phyloP scores from a whole-genome alignment of 2,329 filamentous ascomycete species.

The Alternaria metachromatica region DNA sequence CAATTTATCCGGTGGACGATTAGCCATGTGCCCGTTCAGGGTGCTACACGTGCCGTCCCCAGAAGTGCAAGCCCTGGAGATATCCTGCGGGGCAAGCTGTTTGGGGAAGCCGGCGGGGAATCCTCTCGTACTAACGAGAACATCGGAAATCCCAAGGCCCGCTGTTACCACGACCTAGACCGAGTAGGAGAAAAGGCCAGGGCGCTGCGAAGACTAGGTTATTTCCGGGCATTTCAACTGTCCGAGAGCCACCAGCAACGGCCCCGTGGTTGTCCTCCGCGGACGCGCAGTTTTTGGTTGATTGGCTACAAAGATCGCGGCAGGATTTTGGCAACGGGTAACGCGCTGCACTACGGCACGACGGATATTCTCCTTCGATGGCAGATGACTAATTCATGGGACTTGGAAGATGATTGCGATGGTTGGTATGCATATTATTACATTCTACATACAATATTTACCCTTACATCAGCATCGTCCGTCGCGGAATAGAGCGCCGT shows the following conservation, averaged over 20 bases:
- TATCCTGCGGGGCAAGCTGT: slow-evolving; percentile 25
- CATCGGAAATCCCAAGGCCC: not conserved
- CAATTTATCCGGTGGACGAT: slow-evolving; percentile 36
- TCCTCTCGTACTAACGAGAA: not conserved
- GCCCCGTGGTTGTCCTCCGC: not conserved
- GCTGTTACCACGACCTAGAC: not conserved
- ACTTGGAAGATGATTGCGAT: not conserved
- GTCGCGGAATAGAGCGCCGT: not conserved
- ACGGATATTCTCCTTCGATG: slow-evolving; percentile 2
- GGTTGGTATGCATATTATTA: not conserved
- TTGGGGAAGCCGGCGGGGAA: slow-evolving; percentile 28
- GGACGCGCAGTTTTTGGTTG: not conserved
- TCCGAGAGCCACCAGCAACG: not conserved
- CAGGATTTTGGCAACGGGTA: not conserved
- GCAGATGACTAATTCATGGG: slow-evolving; percentile 1
- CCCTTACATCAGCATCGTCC: not conserved
- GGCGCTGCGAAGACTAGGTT: not conserved
- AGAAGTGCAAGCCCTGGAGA: not conserved
- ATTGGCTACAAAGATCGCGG: not conserved
- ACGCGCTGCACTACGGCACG: not conserved
- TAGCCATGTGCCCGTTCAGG: slow-evolving; percentile 12
- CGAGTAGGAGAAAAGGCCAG: not conserved
- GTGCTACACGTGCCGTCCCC: slow-evolving; percentile 18
- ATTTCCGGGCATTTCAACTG: not conserved
- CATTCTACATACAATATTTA: not conserved